Percentiles rank a stretch among this genome's conserved stretches.
These are phyloP conservation scores for Aquilaria agallochum DNA, from an alignment of 441 rosid genomes.

Conservation along the genomic window DNA sequence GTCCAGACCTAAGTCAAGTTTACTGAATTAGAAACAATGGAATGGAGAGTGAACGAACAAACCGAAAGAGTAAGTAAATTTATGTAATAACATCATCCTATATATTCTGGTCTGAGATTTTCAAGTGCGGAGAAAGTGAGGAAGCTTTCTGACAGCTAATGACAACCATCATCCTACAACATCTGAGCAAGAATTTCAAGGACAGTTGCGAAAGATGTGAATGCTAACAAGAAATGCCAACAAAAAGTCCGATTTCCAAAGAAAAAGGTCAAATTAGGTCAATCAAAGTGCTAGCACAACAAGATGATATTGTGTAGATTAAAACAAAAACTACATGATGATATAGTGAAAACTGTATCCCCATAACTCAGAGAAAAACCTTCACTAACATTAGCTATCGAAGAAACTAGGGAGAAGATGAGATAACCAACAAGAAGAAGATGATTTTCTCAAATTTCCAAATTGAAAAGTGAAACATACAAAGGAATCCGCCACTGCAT, in stretches of 20 bases:
- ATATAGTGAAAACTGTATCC: not conserved
- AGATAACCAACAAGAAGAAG: not conserved
- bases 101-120: too few species aligned
- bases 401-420: not conserved
- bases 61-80: not conserved
- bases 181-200: too few species aligned
- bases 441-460: not conserved
- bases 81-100: not conserved
- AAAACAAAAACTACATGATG: not conserved
- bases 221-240: not conserved
- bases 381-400: not conserved
- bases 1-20: slow-evolving; percentile 50
- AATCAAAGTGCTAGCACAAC: too few species aligned
- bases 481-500: slow-evolving; percentile 62
- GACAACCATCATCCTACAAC: too few species aligned
- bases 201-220: not conserved
- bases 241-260: not conserved
- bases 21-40: slow-evolving; percentile 14
- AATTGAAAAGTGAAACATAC: slow-evolving; percentile 30
- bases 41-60: not conserved
- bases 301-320: too few species aligned
- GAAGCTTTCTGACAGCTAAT: too few species aligned
- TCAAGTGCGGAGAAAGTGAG: too few species aligned
- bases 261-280: too few species aligned
- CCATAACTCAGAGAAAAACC: not conserved